Base-by-base conservation (phyloP, 1,139 yeast species). In the Suhomyces kunorum region DNA sequence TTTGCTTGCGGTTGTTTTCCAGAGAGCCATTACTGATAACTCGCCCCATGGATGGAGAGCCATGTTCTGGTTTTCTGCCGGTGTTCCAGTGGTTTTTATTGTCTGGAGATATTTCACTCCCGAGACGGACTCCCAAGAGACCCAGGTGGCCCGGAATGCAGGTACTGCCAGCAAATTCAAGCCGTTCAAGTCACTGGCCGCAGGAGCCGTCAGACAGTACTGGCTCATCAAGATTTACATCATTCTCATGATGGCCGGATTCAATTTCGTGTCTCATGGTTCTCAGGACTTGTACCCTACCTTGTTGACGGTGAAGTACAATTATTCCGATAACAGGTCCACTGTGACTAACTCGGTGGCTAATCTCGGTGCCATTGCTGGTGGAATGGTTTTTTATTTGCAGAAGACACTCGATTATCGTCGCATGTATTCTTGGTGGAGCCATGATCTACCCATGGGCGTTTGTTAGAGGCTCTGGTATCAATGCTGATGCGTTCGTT, bases 401-500 rank as follows among this genome's bases (percentile, higher is more conserved):
- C 17, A 73, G 89, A 51, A 71, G 89, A 49, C 61, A 81, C 23
- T 57, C 80, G 2, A 59, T 66, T 13, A 44, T 56, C 32, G 48
- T 76, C 41, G 81, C 87, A 50, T 81, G 87, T 58, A 58, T 85
- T 26, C 46, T 77, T 27, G 92, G 94, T 38, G 94, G 64, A 51
- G 83, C 83, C 8, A 60, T 81, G 53, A 71, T 80, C 40, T 81
- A 81, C 51, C 88, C 88, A 34, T 81, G 92, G 90, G 90, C 87
- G 0, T 85, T 80, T 53, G 60, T 74, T 28, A 54, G 48, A 13
- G 71, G 71, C 45, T 51, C 61, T 25, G 87, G 81, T 25, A 76
- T 84, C 48, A 82, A 85, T 55, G 94, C 92, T 6, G 84, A 87
- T 43, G 92, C 73, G 1, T 87, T 86, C 63, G 84, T 83, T 66